phyloP scores from a whole-genome alignment of 352 stramenopile species.

The Hyaloperonospora brassicae region DNA sequence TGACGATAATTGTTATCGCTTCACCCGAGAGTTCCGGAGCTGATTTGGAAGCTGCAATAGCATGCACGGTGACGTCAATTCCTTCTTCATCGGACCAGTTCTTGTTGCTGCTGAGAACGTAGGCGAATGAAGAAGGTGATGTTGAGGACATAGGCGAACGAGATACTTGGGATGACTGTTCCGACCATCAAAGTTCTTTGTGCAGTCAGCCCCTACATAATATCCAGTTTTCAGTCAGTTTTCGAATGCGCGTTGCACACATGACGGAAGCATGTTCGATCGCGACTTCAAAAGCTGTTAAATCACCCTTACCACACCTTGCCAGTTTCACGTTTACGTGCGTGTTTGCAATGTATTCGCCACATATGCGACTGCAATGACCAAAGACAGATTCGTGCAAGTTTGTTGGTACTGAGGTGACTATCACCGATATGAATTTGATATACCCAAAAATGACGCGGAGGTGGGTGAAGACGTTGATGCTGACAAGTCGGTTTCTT shows the following conservation, averaged over 20 bases:
- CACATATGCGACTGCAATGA: constrained; percentile 35
- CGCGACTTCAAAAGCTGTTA: constrained; percentile 69
- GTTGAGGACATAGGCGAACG: constrained; percentile 2
- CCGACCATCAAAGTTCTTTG: constrained; percentile 75
- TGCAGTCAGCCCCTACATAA: constrained; percentile 71
- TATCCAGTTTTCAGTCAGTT: constrained; percentile 57
- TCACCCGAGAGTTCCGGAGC: constrained; percentile 20
- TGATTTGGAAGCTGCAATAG: constrained; percentile 30
- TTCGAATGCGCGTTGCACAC: constrained; percentile 62
- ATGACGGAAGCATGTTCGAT: constrained; percentile 79
- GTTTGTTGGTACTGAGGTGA: constrained; percentile 79
- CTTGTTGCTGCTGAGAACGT: constrained; percentile 10
- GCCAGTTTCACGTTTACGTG: constrained; percentile 50
- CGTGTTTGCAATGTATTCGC: constrained; percentile 60
- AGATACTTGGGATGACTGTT: constrained; percentile 66
- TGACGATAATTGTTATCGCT: constrained; percentile 14
- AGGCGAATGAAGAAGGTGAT: constrained; percentile 5
- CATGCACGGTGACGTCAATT: constrained; percentile 33
- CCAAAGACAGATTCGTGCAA: constrained; percentile 51
- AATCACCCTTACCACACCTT: constrained; percentile 64
- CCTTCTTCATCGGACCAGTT: constrained; percentile 22
- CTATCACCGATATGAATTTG: constrained; percentile 24
- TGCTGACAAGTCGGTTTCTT: constrained; percentile 79
- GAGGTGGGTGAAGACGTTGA: constrained; percentile 58
- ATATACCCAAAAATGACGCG: constrained; percentile 50